Conservation (phyloP, 208 protist genomes). For the Porcisia hertigi region DNA sequence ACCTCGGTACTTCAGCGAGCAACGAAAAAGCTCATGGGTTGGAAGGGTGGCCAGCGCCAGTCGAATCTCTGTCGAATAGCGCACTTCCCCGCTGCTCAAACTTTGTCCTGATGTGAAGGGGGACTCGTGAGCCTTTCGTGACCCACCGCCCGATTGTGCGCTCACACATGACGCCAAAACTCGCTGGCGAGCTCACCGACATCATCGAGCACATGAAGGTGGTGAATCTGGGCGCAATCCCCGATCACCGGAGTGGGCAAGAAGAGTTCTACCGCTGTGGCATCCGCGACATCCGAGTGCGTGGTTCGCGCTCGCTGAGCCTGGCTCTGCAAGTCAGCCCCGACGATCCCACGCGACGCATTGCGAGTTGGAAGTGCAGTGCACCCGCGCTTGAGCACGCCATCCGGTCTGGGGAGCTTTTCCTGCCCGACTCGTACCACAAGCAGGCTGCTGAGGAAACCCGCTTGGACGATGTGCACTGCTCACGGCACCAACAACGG, state of each 20-base stretch:
- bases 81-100: not conserved
- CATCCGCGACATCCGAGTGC: conserved; percentile 40
- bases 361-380: conserved; percentile 50
- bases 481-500: not conserved
- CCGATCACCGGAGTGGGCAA: conserved; percentile 45
- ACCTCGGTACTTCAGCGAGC: not conserved
- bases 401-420: conserved; percentile 39
- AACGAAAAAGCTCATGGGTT: not conserved
- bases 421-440: conserved; percentile 37
- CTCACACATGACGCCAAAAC: conserved; percentile 20
- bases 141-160: conserved; percentile 57
- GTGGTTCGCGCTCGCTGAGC: conserved; percentile 58
- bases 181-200: conserved; percentile 34
- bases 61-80: not conserved
- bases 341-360: conserved; percentile 6
- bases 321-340: conserved; percentile 32
- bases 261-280: conserved; percentile 58
- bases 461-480: not conserved
- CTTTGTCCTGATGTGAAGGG: conserved; percentile 10
- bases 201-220: conserved; percentile 49
- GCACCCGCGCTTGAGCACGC: conserved; percentile 45
- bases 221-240: conserved; percentile 37
- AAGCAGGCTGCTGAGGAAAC: conserved; percentile 1
- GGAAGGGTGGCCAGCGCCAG: not conserved
- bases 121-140: conserved; percentile 55